phyloP scores from a whole-genome alignment of 176 grass and related monocot genomes.

The Oryza punctata region DNA sequence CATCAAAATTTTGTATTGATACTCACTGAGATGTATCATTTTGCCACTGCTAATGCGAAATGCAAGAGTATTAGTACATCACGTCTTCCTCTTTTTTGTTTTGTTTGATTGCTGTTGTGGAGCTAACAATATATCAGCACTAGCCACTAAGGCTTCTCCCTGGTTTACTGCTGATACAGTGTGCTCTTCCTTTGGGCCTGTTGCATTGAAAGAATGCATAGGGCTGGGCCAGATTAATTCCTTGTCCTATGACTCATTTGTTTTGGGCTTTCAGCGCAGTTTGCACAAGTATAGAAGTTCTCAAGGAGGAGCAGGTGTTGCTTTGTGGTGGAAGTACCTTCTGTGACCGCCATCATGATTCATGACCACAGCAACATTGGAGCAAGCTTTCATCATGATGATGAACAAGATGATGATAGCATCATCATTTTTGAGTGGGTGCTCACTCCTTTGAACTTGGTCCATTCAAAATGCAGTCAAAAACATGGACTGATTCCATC shows the following conservation, averaged over 20 bases:
- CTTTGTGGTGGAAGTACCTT: neutral
- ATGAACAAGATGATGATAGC: conserved; percentile 14
- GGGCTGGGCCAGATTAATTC: neutral
- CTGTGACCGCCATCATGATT: conserved; percentile 25
- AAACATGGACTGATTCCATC: conserved; percentile 23
- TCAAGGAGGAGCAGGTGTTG: neutral
- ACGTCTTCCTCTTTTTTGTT: neutral
- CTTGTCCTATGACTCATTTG: neutral
- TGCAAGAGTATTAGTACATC: neutral
- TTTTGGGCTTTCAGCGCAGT: neutral
- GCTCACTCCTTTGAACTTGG: neutral
- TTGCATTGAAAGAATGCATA: neutral
- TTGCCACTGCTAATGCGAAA: conserved; percentile 12
- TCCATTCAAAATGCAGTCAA: conserved; percentile 35
- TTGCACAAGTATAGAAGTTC: neutral
- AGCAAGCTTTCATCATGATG: neutral
- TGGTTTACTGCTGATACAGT: neutral
- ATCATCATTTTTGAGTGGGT: conserved; percentile 23
- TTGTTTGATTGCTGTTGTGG: neutral
- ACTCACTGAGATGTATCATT: conserved; percentile 21
- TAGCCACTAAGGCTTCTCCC: neutral
- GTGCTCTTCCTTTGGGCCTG: neutral
- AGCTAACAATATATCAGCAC: neutral
- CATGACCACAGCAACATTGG: conserved; percentile 32
- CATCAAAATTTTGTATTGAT: conserved; percentile 12